A percentile compares a stretch with the other conserved stretches of the same genome.
These are phyloP conservation scores for Tothia fuscella DNA, from an alignment of 2,329 filamentous ascomycete species.

Conservation along the genomic window DNA sequence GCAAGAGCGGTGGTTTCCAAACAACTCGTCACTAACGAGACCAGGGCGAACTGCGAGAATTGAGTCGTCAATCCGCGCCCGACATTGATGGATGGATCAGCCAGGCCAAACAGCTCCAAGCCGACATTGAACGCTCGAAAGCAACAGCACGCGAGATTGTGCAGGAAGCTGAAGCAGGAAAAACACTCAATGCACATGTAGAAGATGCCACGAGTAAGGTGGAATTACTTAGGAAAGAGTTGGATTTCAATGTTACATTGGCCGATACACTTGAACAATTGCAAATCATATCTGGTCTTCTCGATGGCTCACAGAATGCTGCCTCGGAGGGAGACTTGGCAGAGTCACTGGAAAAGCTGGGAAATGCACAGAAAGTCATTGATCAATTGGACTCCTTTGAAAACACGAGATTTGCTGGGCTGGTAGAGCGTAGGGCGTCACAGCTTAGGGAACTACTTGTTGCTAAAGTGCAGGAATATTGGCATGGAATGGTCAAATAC, in stretches of 20 bases:
- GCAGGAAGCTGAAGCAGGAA: conserved; percentile 59
- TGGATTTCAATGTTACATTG: conserved; percentile 46
- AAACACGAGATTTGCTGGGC: conserved; percentile 22
- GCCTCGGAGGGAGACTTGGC: conserved; percentile 33
- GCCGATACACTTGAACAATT: conserved; percentile 39
- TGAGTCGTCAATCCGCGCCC: conserved; percentile 65
- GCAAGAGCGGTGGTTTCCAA: conserved; percentile 14
- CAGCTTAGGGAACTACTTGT: conserved; percentile 56
- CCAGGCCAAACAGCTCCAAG: conserved; percentile 72
- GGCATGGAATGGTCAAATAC: conserved; percentile 44
- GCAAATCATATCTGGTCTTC: conserved; percentile 35
- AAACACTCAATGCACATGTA: conserved; percentile 49
- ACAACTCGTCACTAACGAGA: conserved; percentile 23
- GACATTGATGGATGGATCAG: conserved; percentile 79
- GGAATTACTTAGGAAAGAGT: conserved; percentile 44
- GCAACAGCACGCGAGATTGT: conserved; percentile 71
- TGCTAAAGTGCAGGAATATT: conserved; percentile 55
- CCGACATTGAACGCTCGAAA: conserved; percentile 72
- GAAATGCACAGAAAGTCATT: conserved; percentile 41
- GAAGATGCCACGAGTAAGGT: conserved; percentile 48
- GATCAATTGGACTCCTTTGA: conserved; percentile 48
- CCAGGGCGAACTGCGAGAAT: conserved; percentile 58
- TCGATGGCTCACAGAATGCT: conserved; percentile 35
- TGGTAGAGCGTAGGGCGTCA: conserved; percentile 54
- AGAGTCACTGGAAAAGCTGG: conserved; percentile 36